Conservation (phyloP, 73 alveolate genomes). For the Stentor roeselii region DNA sequence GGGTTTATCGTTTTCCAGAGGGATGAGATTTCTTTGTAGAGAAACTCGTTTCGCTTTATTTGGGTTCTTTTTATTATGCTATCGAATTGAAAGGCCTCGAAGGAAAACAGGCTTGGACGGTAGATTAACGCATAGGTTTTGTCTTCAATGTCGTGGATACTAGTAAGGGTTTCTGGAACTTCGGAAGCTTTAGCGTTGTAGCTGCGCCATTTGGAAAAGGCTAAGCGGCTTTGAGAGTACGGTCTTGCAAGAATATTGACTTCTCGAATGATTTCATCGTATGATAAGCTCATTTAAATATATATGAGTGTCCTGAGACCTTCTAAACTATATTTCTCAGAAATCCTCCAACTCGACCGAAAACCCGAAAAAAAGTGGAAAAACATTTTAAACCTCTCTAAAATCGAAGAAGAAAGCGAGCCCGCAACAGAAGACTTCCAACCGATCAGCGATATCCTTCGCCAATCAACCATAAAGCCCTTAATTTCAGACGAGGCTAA, state of each 20-base stretch:
- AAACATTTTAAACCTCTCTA: neutral
- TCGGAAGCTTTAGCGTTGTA: neutral
- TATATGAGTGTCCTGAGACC: neutral
- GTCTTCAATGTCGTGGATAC: neutral
- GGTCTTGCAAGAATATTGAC: neutral
- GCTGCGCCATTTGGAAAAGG: neutral
- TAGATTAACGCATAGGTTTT: neutral
- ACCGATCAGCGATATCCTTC: no score
- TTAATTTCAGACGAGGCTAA: no score
- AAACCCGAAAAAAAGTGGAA: neutral
- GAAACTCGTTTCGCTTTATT: neutral
- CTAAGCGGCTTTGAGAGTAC: neutral
- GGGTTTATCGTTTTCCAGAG: neutral
- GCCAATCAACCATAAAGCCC: no score
- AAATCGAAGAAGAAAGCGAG: neutral
- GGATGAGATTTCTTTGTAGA: neutral
- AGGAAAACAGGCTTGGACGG: neutral
- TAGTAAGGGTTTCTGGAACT: neutral
- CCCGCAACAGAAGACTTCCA: neutral
- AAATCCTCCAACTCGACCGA: neutral
- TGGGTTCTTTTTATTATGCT: neutral
- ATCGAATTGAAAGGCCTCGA: neutral
- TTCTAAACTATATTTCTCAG: neutral
- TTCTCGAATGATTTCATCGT: neutral
- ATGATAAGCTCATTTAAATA: neutral